A percentile compares a stretch with the other conserved stretches of the same genome.
Conservation (phyloP, 306 rosid genomes). For the Vigna nakashimae region DNA sequence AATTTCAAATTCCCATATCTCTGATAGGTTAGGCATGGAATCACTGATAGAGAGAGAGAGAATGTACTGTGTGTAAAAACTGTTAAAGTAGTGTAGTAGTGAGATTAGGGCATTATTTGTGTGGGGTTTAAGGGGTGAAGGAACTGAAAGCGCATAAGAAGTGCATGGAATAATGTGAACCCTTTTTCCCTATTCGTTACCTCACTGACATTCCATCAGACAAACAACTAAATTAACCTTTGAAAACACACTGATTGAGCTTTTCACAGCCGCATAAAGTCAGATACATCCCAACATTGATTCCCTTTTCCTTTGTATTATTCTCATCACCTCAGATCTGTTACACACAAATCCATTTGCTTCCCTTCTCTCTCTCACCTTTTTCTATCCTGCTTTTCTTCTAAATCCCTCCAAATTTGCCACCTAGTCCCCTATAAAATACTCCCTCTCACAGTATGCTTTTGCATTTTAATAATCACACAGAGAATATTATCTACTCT, state of each 20-base stretch:
- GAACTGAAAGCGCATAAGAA: slow-evolving; percentile 33
- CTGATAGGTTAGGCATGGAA: slow-evolving; percentile 19
- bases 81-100: slow-evolving; percentile 31
- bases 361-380: slow-evolving; percentile 54
- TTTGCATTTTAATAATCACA: slow-evolving; percentile 45
- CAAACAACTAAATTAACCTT: slow-evolving; percentile 56
- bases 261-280: slow-evolving; percentile 72
- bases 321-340: slow-evolving; percentile 69
- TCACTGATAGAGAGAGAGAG: slow-evolving; percentile 36
- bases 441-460: slow-evolving; percentile 44
- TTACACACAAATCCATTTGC: slow-evolving; percentile 61
- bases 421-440: slow-evolving; percentile 79
- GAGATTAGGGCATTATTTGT: slow-evolving; percentile 48
- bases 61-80: slow-evolving; percentile 34
- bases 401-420: slow-evolving; percentile 79
- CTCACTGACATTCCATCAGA: slow-evolving; percentile 81
- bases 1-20: slow-evolving; percentile 38
- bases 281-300: slow-evolving; percentile 94
- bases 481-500: slow-evolving; percentile 60
- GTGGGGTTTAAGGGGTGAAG: slow-evolving; percentile 51
- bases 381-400: slow-evolving; percentile 38
- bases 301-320: slow-evolving; percentile 84
- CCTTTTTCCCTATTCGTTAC: slow-evolving; percentile 63
- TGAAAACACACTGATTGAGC: slow-evolving; percentile 55
- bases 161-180: slow-evolving; percentile 73